These are phyloP conservation scores for Solanum infundibuliforme DNA, from an alignment of 257 asterid species.

Conservation along the genomic window DNA sequence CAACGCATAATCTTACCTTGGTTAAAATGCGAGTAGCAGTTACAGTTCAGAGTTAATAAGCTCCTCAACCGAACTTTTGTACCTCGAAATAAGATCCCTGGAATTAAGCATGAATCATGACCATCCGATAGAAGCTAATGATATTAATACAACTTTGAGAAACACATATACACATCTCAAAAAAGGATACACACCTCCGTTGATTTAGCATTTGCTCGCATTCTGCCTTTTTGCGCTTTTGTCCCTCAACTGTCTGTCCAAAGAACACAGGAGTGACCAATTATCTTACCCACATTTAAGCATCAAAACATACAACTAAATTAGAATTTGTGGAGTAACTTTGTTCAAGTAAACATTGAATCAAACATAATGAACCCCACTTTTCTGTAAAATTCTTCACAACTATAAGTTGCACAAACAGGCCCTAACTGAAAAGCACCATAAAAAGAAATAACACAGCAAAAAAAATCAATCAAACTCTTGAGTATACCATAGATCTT, in stretches of 20 bases:
- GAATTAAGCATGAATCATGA: constrained; percentile 1
- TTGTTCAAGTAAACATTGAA: not conserved
- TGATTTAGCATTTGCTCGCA: constrained; percentile 41
- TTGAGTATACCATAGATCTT: constrained; percentile 52
- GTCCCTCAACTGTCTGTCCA: constrained; percentile 76
- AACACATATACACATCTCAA: not conserved
- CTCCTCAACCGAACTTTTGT: constrained; percentile 58
- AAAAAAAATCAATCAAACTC: not conserved
- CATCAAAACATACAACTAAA: not conserved
- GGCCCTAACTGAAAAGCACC: not conserved
- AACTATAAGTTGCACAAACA: not conserved
- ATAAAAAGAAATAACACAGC: not conserved
- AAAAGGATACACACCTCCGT: constrained; percentile 35
- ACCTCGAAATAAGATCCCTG: constrained; percentile 72
- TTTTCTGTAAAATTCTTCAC: not conserved
- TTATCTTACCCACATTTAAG: not conserved
- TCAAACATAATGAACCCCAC: not conserved
- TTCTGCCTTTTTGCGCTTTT: constrained; percentile 56
- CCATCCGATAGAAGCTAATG: not conserved
- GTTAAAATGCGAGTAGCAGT: not conserved
- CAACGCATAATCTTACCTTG: not conserved
- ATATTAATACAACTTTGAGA: not conserved
- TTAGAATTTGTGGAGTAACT: not conserved
- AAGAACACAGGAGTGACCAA: not conserved
- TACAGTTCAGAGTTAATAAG: constrained; percentile 49